Conservation (phyloP, 148 eudicot genomes). For the Rhododendron vialii region DNA sequence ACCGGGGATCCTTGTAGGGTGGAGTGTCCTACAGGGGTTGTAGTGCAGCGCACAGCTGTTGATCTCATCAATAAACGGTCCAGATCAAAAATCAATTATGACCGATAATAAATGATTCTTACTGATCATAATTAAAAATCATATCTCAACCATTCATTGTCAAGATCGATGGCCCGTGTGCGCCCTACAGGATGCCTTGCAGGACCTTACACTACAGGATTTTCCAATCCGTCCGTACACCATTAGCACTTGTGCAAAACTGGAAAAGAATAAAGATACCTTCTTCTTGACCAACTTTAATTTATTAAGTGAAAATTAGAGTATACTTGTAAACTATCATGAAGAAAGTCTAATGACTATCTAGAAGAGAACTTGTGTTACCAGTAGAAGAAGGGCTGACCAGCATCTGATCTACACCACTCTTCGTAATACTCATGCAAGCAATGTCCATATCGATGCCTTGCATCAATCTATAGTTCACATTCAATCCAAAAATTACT, state of each 20-base stretch:
- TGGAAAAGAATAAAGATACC: neutral
- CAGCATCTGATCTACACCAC: constrained; percentile 26
- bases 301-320: neutral
- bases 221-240: too few relatives aligned
- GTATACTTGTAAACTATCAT: neutral
- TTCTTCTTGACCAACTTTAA: neutral
- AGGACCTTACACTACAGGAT: too few relatives aligned
- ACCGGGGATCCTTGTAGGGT: too few relatives aligned
- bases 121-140: too few relatives aligned
- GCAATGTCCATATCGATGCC: constrained; percentile 36
- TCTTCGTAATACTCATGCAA: constrained; percentile 25
- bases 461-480: constrained; percentile 24
- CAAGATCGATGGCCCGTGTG: too few relatives aligned
- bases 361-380: neutral
- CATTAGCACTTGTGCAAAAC: neutral
- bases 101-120: too few relatives aligned
- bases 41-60: too few relatives aligned
- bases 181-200: too few relatives aligned
- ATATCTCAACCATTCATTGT: too few relatives aligned
- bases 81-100: too few relatives aligned
- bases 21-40: too few relatives aligned
- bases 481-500: neutral
- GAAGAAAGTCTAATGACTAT: neutral
- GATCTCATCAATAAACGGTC: too few relatives aligned
- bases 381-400: constrained; percentile 39